Conservation (phyloP, 257 asterid species). For the Solanum corneliomulleri region DNA sequence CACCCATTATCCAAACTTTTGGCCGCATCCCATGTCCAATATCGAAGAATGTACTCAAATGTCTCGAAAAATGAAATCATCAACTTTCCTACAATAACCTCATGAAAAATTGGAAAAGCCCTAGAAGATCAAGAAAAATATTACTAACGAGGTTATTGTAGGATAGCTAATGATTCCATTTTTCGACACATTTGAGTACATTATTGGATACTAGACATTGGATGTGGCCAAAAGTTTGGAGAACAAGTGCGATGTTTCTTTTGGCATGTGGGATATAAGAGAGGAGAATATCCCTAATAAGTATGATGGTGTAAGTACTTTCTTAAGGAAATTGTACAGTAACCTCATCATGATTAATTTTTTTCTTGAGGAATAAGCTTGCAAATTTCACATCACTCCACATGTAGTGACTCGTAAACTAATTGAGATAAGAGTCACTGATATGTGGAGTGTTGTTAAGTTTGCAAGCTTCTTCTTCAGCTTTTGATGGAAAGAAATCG, state of each 20-base stretch:
- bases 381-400: constrained; percentile 6
- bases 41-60: too few species aligned
- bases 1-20: too few species aligned
- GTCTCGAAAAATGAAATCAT: too few species aligned
- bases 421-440: constrained; percentile 1
- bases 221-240: constrained; percentile 23
- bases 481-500: background rate
- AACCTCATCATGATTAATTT: background rate
- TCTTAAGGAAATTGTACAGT: constrained; percentile 14
- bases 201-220: constrained; percentile 36
- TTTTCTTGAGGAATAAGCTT: constrained; percentile 11
- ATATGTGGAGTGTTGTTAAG: background rate
- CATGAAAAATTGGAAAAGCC: constrained; percentile 1
- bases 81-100: too few species aligned
- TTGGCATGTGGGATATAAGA: constrained; percentile 36
- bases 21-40: too few species aligned
- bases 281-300: constrained; percentile 13
- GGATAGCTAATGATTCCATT: background rate
- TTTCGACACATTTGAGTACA: constrained; percentile 11
- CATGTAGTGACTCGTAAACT: constrained; percentile 16
- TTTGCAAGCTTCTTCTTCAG: background rate
- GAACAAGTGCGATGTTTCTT: constrained; percentile 8
- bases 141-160: background rate
- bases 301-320: constrained; percentile 2
- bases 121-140: constrained; percentile 30